These are phyloP conservation scores for Neurospora sublineolata DNA, from an alignment of 495 filamentous ascomycete genomes.

Conservation along the genomic window DNA sequence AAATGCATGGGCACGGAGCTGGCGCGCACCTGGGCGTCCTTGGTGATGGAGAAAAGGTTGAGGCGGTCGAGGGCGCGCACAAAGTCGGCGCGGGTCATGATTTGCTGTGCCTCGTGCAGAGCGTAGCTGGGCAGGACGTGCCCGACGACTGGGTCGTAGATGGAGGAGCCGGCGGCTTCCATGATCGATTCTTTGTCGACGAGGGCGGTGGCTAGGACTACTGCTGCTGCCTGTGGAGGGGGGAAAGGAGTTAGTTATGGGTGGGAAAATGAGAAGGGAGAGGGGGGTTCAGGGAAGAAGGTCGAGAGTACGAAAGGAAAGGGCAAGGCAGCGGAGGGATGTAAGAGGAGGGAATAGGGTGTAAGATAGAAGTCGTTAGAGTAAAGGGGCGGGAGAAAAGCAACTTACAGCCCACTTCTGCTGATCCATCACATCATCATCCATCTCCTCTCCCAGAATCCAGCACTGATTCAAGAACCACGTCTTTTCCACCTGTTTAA, in stretches of 20 bases:
- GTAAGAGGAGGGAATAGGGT: not conserved
- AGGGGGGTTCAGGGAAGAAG: not conserved
- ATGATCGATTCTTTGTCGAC: slow-evolving; percentile 69
- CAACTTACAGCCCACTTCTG: slow-evolving; percentile 81
- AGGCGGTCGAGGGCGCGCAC: slow-evolving; percentile 84
- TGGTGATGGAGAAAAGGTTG: slow-evolving; percentile 93
- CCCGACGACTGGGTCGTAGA: slow-evolving; percentile 50
- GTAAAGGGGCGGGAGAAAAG: not conserved
- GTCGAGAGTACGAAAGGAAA: too few species aligned
- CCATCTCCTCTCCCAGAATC: slow-evolving; percentile 87
- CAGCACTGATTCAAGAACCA: slow-evolving; percentile 95
- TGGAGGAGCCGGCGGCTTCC: slow-evolving; percentile 24
- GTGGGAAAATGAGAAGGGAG: not conserved
- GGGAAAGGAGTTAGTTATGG: not conserved
- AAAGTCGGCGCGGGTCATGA: slow-evolving; percentile 95
- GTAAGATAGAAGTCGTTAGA: too few species aligned
- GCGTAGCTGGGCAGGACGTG: slow-evolving; percentile 74
- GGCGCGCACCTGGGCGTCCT: slow-evolving; percentile 74
- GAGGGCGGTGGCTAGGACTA: slow-evolving; percentile 84
- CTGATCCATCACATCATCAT: slow-evolving; percentile 98
- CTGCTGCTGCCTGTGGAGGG: slow-evolving; percentile 58
- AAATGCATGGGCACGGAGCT: slow-evolving; percentile 93
- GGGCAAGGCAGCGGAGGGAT: too few species aligned
- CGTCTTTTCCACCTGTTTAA: slow-evolving; percentile 71
- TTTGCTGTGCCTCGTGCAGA: slow-evolving; percentile 68